phyloP scores from a whole-genome alignment of 495 filamentous ascomycete genomes.

The Penicillium alfredii region DNA sequence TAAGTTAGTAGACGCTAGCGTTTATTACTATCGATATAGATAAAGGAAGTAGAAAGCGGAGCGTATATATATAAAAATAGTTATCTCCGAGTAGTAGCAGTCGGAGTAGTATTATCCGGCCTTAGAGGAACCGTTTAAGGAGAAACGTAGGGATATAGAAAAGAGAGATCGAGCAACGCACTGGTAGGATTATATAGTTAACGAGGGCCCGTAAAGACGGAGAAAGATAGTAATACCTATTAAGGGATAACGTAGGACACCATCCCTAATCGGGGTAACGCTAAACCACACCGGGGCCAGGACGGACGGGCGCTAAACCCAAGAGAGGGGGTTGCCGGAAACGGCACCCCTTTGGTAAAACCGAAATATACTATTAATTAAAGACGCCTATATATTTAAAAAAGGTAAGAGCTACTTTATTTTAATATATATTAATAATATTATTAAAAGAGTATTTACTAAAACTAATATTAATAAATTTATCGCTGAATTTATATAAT shows the following conservation, averaged over 20 bases:
- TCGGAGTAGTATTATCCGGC: not conserved
- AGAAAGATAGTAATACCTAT: not conserved
- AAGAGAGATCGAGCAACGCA: conserved; percentile 1
- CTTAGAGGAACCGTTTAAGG: not conserved
- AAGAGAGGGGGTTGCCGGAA: conserved; percentile 4
- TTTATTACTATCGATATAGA: not conserved
- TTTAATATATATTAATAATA: too few relatives aligned
- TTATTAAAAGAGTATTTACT: too few relatives aligned
- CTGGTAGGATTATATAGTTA: conserved; percentile 1
- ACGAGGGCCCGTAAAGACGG: not conserved
- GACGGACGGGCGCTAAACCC: conserved; percentile 2
- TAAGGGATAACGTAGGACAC: not conserved
- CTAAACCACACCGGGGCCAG: not conserved
- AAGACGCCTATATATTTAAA: too few relatives aligned
- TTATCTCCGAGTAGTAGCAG: not conserved
- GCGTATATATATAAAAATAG: not conserved
- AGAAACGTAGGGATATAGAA: not conserved
- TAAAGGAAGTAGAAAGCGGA: not conserved
- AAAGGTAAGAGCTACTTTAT: too few relatives aligned
- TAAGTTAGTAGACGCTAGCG: too few relatives aligned
- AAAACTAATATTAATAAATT: too few relatives aligned
- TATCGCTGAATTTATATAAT: too few relatives aligned
- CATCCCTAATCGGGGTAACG: not conserved
- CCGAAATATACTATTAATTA: conserved; percentile 1
- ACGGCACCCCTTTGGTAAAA: conserved; percentile 3